Conservation (phyloP, 129 eudicot species). For the Erigeron canadensis region DNA sequence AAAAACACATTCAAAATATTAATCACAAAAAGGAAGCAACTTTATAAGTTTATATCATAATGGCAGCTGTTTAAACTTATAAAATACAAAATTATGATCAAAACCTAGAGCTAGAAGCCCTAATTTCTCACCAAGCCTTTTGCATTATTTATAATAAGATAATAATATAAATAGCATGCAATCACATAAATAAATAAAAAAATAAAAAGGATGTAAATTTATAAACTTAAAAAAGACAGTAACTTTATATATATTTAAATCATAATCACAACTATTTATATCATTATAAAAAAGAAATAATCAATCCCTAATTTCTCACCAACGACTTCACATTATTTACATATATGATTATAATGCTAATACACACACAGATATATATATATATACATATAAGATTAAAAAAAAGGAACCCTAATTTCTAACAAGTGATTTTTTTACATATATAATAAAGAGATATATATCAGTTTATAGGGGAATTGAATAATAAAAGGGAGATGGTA, state of each 20-base stretch:
- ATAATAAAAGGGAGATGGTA: not conserved
- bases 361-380: not conserved
- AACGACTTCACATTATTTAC: no score
- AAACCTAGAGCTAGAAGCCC: slow-evolving; percentile 9
- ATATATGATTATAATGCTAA: no score
- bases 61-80: slow-evolving; percentile 5
- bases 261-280: no score
- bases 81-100: slow-evolving; percentile 11
- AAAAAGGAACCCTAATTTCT: slow-evolving; percentile 28
- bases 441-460: not conserved
- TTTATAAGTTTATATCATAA: not conserved
- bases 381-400: not conserved
- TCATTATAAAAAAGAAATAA: no score
- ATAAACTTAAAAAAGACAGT: no score
- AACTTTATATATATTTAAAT: no score
- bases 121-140: slow-evolving; percentile 14
- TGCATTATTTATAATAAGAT: not conserved
- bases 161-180: no score
- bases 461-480: not conserved
- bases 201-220: no score
- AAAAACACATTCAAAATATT: slow-evolving; percentile 6
- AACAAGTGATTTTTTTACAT: slow-evolving; percentile 13
- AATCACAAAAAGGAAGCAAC: not conserved
- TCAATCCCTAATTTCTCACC: no score
- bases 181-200: no score